Evolutionary conservation across 148 eudicot species (phyloP).

Genomic region (Rhododendron mucronatum): DNA sequence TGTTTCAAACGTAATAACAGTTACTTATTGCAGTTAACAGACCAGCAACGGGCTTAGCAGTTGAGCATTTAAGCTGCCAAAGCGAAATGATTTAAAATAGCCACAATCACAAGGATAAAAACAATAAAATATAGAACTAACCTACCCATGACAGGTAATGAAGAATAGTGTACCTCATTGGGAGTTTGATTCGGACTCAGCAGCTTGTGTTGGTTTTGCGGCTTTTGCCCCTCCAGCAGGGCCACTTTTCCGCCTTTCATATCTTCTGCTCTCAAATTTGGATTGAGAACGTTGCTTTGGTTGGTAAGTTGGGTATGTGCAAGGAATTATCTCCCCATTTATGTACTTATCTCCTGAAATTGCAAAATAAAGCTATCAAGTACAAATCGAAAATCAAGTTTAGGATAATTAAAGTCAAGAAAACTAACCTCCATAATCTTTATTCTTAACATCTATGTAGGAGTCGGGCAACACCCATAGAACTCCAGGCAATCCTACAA

Average conservation of each 20-base stretch:
- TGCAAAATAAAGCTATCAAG: neutral
- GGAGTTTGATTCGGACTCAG: conserved; percentile 51
- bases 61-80: neutral
- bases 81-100: neutral
- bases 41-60: neutral
- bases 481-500: conserved; percentile 79
- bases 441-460: conserved; percentile 84
- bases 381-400: neutral
- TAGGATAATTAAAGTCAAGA: neutral
- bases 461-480: conserved; percentile 91
- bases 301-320: conserved; percentile 86
- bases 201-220: conserved; percentile 30
- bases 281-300: conserved; percentile 54
- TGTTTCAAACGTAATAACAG: too few species aligned
- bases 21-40: neutral
- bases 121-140: neutral
- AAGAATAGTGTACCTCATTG: conserved; percentile 29
- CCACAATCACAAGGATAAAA: neutral
- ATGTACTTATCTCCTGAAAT: conserved; percentile 69
- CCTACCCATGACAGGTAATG: neutral
- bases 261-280: conserved; percentile 61
- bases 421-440: conserved; percentile 75
- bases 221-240: conserved; percentile 47
- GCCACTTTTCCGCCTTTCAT: conserved; percentile 76
- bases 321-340: conserved; percentile 82